phyloP scores from a whole-genome alignment of 805 yeast genomes.

The Blastobotrys attinorum region DNA sequence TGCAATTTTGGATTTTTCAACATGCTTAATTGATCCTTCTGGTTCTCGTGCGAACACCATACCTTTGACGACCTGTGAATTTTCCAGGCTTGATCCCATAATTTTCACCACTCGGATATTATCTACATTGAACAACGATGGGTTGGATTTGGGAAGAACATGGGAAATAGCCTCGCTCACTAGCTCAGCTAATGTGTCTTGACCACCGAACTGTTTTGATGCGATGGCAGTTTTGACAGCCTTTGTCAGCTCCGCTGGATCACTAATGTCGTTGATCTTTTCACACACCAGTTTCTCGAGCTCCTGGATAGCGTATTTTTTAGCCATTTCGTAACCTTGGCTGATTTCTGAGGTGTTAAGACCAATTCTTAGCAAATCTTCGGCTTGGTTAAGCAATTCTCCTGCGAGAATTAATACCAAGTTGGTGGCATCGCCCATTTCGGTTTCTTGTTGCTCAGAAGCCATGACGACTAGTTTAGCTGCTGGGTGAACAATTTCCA shows the following conservation, averaged over 20 bases:
- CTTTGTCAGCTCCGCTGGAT: conserved; percentile 52
- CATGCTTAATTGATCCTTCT: conserved; percentile 77
- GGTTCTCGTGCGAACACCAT: conserved; percentile 98
- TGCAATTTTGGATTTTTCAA: conserved; percentile 72
- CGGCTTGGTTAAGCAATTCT: conserved; percentile 79
- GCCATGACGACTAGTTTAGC: conserved; percentile 95
- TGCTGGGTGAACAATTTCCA: conserved; percentile 95
- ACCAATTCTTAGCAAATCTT: conserved; percentile 76
- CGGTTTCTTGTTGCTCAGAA: conserved; percentile 91
- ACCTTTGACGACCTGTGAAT: conserved; percentile 81
- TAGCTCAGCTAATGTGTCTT: conserved; percentile 64
- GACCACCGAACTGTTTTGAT: conserved; percentile 88
- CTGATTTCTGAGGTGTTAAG: conserved; percentile 86
- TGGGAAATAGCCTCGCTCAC: conserved; percentile 79
- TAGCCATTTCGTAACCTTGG: conserved; percentile 89
- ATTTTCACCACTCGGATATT: conserved; percentile 92
- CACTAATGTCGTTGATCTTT: conserved; percentile 48
- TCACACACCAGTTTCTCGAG: conserved; percentile 50
- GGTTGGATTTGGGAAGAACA: conserved; percentile 65
- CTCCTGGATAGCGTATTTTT: conserved; percentile 58
- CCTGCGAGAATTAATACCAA: conserved; percentile 89
- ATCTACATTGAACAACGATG: conserved; percentile 75
- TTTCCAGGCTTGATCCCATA: conserved; percentile 77
- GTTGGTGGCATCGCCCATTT: conserved; percentile 96
- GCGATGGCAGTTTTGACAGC: conserved; percentile 82